These are phyloP conservation scores for Bryoerythrophyllum caledonicum DNA, from an alignment of 225 moss, liverwort and hornwort genomes.

Conservation along the genomic window DNA sequence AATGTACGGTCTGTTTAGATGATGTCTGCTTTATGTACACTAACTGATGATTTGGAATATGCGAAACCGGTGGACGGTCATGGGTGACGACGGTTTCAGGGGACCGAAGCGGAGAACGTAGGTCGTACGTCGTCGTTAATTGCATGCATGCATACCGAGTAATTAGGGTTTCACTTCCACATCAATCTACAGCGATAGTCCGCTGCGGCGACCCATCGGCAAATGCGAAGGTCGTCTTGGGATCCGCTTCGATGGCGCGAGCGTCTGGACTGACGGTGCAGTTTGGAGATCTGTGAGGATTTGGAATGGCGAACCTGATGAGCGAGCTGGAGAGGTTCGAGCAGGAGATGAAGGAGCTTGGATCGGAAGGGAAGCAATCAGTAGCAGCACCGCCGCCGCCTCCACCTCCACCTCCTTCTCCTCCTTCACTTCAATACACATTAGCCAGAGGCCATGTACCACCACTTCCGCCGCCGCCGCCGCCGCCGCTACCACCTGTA, in stretches of 20 bases:
- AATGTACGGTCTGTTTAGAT: too few species aligned
- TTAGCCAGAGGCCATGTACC: slow-evolving; percentile 31
- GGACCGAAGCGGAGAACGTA: background rate
- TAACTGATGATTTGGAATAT: too few species aligned
- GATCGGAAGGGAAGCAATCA: slow-evolving; percentile 59
- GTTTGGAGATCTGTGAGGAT: background rate
- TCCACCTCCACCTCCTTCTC: slow-evolving; percentile 22
- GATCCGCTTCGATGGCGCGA: background rate
- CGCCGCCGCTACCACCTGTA: slow-evolving; percentile 39
- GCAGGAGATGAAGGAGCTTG: slow-evolving; percentile 92
- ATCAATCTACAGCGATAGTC: background rate
- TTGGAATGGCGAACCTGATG: slow-evolving; percentile 69
- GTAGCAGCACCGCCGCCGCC: slow-evolving; percentile 28
- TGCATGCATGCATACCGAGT: background rate
- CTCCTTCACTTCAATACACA: slow-evolving; percentile 25
- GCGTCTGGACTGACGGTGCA: background rate
- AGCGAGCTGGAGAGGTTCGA: slow-evolving; percentile 89
- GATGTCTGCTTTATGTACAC: too few species aligned
- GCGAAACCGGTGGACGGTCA: too few species aligned
- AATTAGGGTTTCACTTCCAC: background rate
- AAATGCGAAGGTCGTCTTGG: background rate
- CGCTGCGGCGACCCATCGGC: background rate
- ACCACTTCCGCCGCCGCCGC: background rate
- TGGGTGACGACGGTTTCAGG: background rate
- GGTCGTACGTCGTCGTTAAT: background rate